Evolutionary conservation across 306 rosid species (phyloP), one percentile per base, ranked within the genome.

Genomic region (Sophora flavescens): DNA sequence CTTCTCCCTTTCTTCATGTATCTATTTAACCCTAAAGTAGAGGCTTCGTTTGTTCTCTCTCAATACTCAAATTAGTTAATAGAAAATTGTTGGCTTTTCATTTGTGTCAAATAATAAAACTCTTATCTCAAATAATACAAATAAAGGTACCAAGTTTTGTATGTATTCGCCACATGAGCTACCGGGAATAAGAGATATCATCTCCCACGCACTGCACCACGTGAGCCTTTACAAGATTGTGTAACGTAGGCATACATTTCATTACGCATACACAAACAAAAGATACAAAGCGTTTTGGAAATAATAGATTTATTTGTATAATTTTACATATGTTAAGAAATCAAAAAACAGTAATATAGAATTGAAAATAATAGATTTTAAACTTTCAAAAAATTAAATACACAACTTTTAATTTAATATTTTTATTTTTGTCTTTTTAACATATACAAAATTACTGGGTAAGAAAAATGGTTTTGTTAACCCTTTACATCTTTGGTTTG

Each of bases 181-280:
- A 10, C 11, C 47, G 12, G 18, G 54, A 36, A 50, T 47, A n/a
- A 61, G 56, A 69, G 28, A 50, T 28, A 78, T 36, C 65, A 60
- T 22, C 57, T 61, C 57, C 52, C 82, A 77, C 79, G 75, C 78
- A 14, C 18, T 32, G 14, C 15, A 11, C 68, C 45, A 74, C 80
- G 50, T 76, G 44, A 57, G 52, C 6, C 70, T 78, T 56, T 50
- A 30, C 76, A 39, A 68, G 76, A 71, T 79, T 72, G 75, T 35
- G 41, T 18, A 70, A 54, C 17, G 45, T 53, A 70, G 8, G 4
- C 47, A 33, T 6, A 35, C 38, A 54, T 17, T 59, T 16, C 15
- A 63, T 16, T 6, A 14, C 10, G 8, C 53, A 47, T 51, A 15
- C n/a, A 72, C 56, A 5, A 44, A n/a, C 32, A 57, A 47, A 41